Base-by-base conservation (phyloP, 768 basidiomycete species). In the Clitopilus hobsonii region DNA sequence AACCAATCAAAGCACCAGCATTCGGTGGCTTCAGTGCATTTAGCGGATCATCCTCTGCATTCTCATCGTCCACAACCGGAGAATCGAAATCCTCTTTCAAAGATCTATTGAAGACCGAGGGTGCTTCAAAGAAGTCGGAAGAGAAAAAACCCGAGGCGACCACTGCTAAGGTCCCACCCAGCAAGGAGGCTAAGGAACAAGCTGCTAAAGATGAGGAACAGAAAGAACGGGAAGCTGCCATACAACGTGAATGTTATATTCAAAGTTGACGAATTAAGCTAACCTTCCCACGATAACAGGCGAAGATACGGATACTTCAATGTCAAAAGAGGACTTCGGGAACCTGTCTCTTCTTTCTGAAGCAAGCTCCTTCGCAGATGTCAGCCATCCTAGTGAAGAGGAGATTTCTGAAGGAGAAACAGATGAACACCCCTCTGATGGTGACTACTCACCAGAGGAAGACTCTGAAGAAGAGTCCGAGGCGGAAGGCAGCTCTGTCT, bases 51-150 rank as follows among this genome's bases (percentile, higher is more conserved):
- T 56, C 69, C 0, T 67, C 67, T 38, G 73, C 75, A 1, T 82
- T 86, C 55, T 67, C 71, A 3, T 69, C 75, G 14, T 69, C 75
- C 52, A 60, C 74, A 5, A 73, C 70, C 0, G 67, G 70, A 1
- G 69, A 72, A 29, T 80, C 77, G 59, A n/a, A n/a, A n/a, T n/a
- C n/a, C n/a, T 81, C 88, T 0, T 91, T 87, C 59, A 67, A 72
- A n/a, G 84, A 89, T 25, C 62, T 89, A 47, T 68, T 89, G 55
- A 79, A 82, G 63, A 65, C 41, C n/a, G n/a, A n/a, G n/a, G n/a
- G n/a, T n/a, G n/a, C n/a, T n/a, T n/a, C n/a, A n/a, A n/a, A n/a
- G n/a, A n/a, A n/a, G n/a, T n/a, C n/a, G n/a, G n/a, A n/a, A n/a
- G n/a, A n/a, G n/a, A n/a, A n/a, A n/a, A n/a, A n/a, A n/a, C n/a